Percentiles rank a stretch among this genome's conserved stretches.
Evolutionary conservation across 305 asterid species (phyloP).

Genomic region (Plantago coronopus): DNA sequence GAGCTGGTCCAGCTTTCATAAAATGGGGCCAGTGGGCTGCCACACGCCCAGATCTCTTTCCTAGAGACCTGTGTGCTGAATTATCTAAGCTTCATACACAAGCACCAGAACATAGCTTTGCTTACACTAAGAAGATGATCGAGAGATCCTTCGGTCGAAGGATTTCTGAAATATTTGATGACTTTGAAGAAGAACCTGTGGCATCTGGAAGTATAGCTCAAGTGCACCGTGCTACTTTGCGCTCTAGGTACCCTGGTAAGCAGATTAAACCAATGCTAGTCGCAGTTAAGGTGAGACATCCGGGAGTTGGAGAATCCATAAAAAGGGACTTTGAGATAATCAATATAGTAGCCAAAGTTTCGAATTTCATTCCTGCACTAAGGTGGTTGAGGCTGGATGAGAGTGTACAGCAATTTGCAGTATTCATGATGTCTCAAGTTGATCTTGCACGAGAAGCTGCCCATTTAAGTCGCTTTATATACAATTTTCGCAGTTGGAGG

Average conservation of each 20-base stretch:
- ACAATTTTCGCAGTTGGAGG: constrained; percentile 87
- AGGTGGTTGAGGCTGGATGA: constrained; percentile 95
- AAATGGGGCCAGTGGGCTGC: constrained; percentile 99
- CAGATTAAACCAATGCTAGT: constrained; percentile 61
- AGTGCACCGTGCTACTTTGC: constrained; percentile 80
- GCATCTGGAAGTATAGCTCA: constrained; percentile 99
- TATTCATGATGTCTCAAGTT: constrained; percentile 97
- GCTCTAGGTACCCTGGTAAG: constrained; percentile 57
- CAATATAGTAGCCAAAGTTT: constrained; percentile 62
- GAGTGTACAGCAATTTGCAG: constrained; percentile 86
- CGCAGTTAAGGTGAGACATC: constrained; percentile 96
- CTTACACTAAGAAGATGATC: constrained; percentile 65
- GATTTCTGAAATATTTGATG: constrained; percentile 69
- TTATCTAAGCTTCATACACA: constrained; percentile 85
- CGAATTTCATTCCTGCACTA: constrained; percentile 63
- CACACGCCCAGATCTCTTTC: constrained; percentile 89
- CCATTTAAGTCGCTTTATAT: constrained; percentile 84
- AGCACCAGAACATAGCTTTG: constrained; percentile 88
- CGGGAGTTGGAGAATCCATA: constrained; percentile 93
- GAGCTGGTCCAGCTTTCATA: constrained; percentile 97
- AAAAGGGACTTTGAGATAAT: constrained; percentile 88
- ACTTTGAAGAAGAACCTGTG: constrained; percentile 84
- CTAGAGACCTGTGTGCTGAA: constrained; percentile 73
- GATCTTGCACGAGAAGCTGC: constrained; percentile 98
- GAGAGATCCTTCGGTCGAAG: constrained; percentile 85